Evolutionary conservation across 208 protist genomes (phyloP).

Genomic region (Naegleria lovaniensis): DNA sequence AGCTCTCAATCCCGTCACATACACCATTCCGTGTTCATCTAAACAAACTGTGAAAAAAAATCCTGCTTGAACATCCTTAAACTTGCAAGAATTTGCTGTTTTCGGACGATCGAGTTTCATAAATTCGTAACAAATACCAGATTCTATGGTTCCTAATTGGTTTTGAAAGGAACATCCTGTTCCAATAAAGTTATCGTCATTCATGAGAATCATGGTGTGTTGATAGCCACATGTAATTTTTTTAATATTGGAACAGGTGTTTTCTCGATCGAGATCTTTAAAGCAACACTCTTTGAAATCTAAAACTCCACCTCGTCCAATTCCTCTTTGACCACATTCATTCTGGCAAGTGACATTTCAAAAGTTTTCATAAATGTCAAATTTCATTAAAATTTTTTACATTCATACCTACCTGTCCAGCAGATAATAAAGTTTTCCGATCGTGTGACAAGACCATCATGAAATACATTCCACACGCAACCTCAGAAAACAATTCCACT

Average conservation of each 20-base stretch:
- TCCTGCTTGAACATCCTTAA: not conserved
- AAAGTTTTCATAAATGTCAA: too few relatives aligned
- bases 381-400: too few relatives aligned
- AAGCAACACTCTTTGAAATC: not conserved
- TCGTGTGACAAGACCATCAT: not conserved
- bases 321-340: not conserved
- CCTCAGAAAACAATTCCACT: not conserved
- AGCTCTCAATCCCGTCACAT: not conserved
- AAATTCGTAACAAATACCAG: not conserved
- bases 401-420: too few relatives aligned
- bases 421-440: not conserved
- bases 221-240: constrained; percentile 1
- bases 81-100: not conserved
- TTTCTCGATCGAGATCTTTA: not conserved
- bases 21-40: not conserved
- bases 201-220: not conserved
- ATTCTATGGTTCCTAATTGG: not conserved
- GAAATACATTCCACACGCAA: not conserved
- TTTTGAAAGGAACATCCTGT: not conserved
- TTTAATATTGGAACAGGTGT: not conserved
- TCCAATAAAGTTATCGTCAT: not conserved
- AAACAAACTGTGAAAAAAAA: not conserved
- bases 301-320: not conserved
- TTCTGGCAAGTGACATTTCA: too few relatives aligned
- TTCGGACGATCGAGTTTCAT: not conserved